Percentiles rank a stretch among this genome's conserved stretches.
phyloP scores from a whole-genome alignment of 257 asterid species.

The Haberlea rhodopensis region DNA sequence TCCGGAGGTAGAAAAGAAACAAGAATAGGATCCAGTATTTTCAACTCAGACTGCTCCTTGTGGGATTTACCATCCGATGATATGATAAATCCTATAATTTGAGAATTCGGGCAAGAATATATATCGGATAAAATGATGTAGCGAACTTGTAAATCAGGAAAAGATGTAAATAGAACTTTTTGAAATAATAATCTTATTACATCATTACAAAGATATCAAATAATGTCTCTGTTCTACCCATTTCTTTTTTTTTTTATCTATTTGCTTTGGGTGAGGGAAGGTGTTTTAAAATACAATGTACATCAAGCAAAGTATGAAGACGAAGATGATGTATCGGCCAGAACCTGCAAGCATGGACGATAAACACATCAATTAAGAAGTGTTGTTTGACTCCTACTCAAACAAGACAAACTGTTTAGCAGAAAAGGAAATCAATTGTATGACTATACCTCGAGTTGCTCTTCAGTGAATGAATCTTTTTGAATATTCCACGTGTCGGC shows the following conservation, averaged over 20 bases:
- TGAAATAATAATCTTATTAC: conserved; percentile 13
- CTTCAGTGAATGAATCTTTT: conserved; percentile 86
- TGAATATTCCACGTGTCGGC: conserved; percentile 98
- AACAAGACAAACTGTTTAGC: conserved; percentile 5
- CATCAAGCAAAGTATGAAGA: conserved; percentile 94
- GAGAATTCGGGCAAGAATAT: neutral
- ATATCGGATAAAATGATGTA: conserved; percentile 10
- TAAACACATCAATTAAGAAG: conserved; percentile 10
- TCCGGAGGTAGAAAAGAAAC: conserved; percentile 36
- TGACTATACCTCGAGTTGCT: conserved; percentile 85
- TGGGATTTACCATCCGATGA: conserved; percentile 81
- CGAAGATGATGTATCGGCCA: conserved; percentile 92
- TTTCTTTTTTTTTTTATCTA: conserved; percentile 10
- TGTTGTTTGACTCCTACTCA: conserved; percentile 12
- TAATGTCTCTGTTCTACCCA: conserved; percentile 3
- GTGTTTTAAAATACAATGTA: conserved; percentile 13
- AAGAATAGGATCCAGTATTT: conserved; percentile 43
- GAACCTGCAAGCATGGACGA: conserved; percentile 59
- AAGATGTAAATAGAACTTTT: conserved; percentile 10
- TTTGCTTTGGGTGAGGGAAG: conserved; percentile 13
- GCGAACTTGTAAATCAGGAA: conserved; percentile 3
- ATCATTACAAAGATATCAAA: conserved; percentile 8
- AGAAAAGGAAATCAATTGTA: neutral
- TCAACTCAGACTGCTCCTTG: conserved; percentile 59
- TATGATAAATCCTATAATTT: conserved; percentile 58